Base-by-base conservation (phyloP, 805 yeast genomes). In the Candida vartiovaarae region DNA sequence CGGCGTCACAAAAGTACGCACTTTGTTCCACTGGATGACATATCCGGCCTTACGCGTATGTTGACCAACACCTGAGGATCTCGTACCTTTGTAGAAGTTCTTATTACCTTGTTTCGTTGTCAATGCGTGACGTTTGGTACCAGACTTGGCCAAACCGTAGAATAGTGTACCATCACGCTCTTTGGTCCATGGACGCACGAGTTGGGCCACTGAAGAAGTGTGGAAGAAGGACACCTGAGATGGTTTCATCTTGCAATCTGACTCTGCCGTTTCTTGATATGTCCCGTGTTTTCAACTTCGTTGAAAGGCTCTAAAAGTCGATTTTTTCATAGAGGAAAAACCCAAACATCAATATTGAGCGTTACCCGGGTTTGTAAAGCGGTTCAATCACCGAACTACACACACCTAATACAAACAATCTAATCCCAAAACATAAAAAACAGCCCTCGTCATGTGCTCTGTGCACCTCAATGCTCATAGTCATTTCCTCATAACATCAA, bases 91-190 rank as follows among this genome's bases (percentile, higher is more conserved):
- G 69, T 93, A 93, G 67, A 74, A 85, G 55, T 85, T 82, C 70
- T 90, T 89, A 67, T 93, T 91, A 57, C 99, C 98, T 61, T 87
- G 88, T 58, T 93, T 93, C 24, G 96, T 83, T 24, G 96, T 84
- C 55, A 91, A 69, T 5, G 95, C 76, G 60, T 76, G 75, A 69
- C 96, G 81, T 63, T 83, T 87, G 51, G 87, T 80, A 44, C 97
- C 97, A 7, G 81, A 61, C 59, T 85, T 89, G 11, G 82, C 68
- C 26, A 68, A 55, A 39, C 96, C 96, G 60, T 89, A 89, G 71
- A 85, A 89, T 23, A 86, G 71, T 35, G 86, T 78, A 15, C 95
- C 95, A 55, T 88, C 93, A 53, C 76, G 77, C 63, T 74, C 84
- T 33, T 82, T 83, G 57, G 85, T 84, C 96, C 96, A 89, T 35